Evolutionary conservation across 306 rosid genomes (phyloP).

Genomic region (Potentilla sterilis): DNA sequence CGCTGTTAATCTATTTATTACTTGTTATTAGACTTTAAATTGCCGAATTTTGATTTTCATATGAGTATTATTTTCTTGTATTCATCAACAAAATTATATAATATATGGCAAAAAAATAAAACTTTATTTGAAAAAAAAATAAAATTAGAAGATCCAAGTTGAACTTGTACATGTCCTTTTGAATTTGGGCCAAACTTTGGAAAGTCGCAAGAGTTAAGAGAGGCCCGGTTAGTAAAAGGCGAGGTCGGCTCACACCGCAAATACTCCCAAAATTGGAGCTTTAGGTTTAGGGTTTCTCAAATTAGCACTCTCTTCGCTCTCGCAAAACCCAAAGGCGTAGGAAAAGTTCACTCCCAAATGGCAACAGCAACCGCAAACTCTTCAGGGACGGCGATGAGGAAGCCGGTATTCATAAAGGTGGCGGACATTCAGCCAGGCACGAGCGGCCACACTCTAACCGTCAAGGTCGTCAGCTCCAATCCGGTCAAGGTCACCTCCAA

Average conservation of each 20-base stretch:
- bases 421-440: conserved; percentile 81
- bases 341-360: conserved; percentile 24
- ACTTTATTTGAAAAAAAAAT: too few relatives aligned
- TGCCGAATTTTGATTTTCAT: too few relatives aligned
- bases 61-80: too few relatives aligned
- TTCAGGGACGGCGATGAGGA: conserved; percentile 52
- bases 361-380: conserved; percentile 35
- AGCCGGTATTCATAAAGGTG: conserved; percentile 78
- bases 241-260: too few relatives aligned
- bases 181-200: not conserved
- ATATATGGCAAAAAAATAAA: too few relatives aligned
- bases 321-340: not conserved
- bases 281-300: conserved; percentile 25
- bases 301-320: not conserved
- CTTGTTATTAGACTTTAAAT: too few relatives aligned
- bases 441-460: conserved; percentile 75
- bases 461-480: conserved; percentile 65
- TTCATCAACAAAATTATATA: too few relatives aligned
- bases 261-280: conserved; percentile 11
- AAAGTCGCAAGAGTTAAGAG: not conserved
- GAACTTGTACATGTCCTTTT: not conserved
- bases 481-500: conserved; percentile 41
- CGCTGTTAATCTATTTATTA: too few relatives aligned
- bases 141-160: too few relatives aligned
- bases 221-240: not conserved